Percentiles rank a stretch among this genome's conserved stretches.
phyloP scores from a whole-genome alignment of 495 filamentous ascomycete species.

The Xylaria grammica region DNA sequence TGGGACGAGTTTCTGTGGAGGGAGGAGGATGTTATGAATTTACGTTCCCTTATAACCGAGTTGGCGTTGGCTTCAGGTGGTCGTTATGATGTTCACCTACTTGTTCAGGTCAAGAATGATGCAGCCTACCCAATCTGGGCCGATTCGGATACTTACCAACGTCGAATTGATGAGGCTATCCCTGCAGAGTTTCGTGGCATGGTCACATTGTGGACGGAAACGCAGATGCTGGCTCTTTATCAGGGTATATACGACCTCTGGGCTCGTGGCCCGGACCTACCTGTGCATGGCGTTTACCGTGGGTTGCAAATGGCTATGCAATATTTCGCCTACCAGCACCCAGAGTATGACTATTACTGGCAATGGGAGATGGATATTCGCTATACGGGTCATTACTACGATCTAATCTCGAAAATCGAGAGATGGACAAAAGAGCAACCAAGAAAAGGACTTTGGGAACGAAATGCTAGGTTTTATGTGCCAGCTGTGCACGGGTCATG shows the following conservation, averaged over 20 bases:
- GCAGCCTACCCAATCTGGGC: slow-evolving; percentile 66
- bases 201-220: slow-evolving; percentile 88
- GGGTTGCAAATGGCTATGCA: slow-evolving; percentile 93
- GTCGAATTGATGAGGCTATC: slow-evolving; percentile 68
- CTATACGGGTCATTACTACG: slow-evolving; percentile 95
- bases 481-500: slow-evolving; percentile 86
- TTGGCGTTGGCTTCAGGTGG: slow-evolving; percentile 75
- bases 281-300: slow-evolving; percentile 89
- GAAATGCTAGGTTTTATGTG: slow-evolving; percentile 89
- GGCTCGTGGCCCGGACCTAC: slow-evolving; percentile 66
- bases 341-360: slow-evolving; percentile 96
- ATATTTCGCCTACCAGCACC: slow-evolving; percentile 85
- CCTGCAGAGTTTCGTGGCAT: slow-evolving; percentile 89
- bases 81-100: slow-evolving; percentile 80
- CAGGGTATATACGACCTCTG: slow-evolving; percentile 77
- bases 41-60: slow-evolving; percentile 78
- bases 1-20: slow-evolving; percentile 75
- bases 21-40: slow-evolving; percentile 69
- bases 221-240: slow-evolving; percentile 89
- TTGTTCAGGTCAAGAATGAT: slow-evolving; percentile 77
- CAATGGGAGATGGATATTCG: slow-evolving; percentile 99
- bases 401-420: slow-evolving; percentile 76
- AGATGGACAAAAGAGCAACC: slow-evolving; percentile 83
- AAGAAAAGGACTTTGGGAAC: slow-evolving; percentile 91
- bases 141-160: slow-evolving; percentile 60